A percentile compares a stretch with the other conserved stretches of the same genome.
These are phyloP conservation scores for Dryadomyces quercivorus DNA, from an alignment of 2,329 filamentous ascomycete genomes.

Conservation along the genomic window DNA sequence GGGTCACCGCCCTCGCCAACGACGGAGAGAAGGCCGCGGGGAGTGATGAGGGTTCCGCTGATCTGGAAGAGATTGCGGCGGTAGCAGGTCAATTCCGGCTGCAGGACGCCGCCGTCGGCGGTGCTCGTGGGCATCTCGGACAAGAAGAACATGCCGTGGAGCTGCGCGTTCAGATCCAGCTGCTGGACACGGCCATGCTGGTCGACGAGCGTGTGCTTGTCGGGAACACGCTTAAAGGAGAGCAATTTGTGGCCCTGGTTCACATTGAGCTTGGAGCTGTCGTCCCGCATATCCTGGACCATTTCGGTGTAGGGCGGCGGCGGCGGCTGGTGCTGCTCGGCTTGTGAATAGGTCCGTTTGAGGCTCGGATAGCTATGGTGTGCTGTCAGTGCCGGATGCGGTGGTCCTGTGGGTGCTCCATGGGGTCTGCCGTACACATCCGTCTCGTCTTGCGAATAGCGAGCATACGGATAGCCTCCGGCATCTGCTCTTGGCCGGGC, in stretches of 20 bases:
- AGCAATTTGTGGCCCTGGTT: slow-evolving; percentile 50
- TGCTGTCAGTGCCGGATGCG: slow-evolving; percentile 27
- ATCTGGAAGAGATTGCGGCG: slow-evolving; percentile 93
- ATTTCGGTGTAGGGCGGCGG: slow-evolving; percentile 43
- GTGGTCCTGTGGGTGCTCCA: slow-evolving; percentile 13
- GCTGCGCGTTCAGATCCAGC: slow-evolving; percentile 56
- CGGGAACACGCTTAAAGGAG: slow-evolving; percentile 42
- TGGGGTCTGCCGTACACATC: slow-evolving; percentile 40
- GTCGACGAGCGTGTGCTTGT: slow-evolving; percentile 49
- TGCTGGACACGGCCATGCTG: slow-evolving; percentile 47
- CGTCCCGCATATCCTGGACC: slow-evolving; percentile 47
- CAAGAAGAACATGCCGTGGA: slow-evolving; percentile 82
- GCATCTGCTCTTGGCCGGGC: slow-evolving; percentile 37
- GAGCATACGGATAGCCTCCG: slow-evolving; percentile 36
- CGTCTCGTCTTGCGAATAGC: slow-evolving; percentile 42
- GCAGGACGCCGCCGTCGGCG: slow-evolving; percentile 44
- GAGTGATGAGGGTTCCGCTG: slow-evolving; percentile 75
- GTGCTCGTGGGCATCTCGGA: slow-evolving; percentile 62
- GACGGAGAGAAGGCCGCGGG: slow-evolving; percentile 65
- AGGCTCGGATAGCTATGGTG: slow-evolving; percentile 42
- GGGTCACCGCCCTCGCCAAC: slow-evolving; percentile 76
- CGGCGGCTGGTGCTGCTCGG: slow-evolving; percentile 25
- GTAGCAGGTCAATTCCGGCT: slow-evolving; percentile 88
- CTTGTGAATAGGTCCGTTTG: slow-evolving; percentile 45
- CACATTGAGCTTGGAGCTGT: slow-evolving; percentile 42